phyloP scores from a whole-genome alignment of 768 basidiomycete genomes.

The Leucosporidium creatinivorum region DNA sequence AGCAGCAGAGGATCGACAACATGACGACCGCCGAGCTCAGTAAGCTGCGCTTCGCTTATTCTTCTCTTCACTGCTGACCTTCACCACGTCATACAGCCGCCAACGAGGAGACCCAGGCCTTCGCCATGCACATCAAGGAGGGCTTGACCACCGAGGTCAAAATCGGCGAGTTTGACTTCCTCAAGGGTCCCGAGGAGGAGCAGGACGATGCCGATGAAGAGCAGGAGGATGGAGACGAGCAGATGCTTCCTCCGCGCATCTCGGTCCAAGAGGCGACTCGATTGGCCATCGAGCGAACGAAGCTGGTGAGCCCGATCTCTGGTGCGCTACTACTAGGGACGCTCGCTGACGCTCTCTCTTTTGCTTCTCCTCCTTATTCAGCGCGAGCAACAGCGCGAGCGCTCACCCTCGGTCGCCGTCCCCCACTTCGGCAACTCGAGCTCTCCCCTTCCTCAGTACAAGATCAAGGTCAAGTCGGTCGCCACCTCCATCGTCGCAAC shows the following conservation, averaged over 20 bases:
- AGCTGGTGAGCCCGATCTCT: too few species aligned
- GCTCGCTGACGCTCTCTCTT: not conserved
- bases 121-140: conserved; percentile 2
- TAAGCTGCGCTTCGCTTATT: not conserved
- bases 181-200: not conserved
- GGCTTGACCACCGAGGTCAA: not conserved
- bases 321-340: not conserved
- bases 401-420: not conserved
- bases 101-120: conserved; percentile 23
- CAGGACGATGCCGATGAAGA: not conserved
- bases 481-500: not conserved
- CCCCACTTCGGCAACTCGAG: not conserved
- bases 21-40: conserved; percentile 8
- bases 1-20: conserved; percentile 1
- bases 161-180: not conserved
- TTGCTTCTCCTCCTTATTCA: not conserved
- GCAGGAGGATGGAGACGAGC: not conserved
- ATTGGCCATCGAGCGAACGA: not conserved
- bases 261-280: not conserved
- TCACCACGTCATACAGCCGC: not conserved
- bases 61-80: not conserved
- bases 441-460: not conserved
- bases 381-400: not conserved
- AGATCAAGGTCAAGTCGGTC: conserved; percentile 15
- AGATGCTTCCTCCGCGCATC: not conserved